phyloP scores from a whole-genome alignment of 805 yeast genomes.

The Starmerella scarabaei region DNA sequence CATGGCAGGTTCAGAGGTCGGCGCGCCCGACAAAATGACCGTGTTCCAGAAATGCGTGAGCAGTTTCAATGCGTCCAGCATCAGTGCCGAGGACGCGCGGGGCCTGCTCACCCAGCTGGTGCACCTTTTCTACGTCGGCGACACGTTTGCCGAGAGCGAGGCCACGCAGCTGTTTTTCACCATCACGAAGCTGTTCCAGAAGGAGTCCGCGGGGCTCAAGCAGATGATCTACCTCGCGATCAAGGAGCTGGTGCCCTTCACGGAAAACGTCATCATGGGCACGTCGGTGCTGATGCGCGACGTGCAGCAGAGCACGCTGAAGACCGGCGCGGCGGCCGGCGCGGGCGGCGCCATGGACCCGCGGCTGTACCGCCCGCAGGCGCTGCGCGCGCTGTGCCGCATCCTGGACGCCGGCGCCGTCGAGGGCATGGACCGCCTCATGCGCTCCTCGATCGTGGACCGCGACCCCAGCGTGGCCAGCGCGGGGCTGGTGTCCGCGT shows the following conservation, averaged over 20 bases:
- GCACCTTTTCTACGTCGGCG: slow-evolving; percentile 74
- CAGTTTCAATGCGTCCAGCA: slow-evolving; percentile 83
- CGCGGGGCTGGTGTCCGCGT: slow-evolving; percentile 87
- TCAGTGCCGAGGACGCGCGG: slow-evolving; percentile 79
- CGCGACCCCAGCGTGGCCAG: slow-evolving; percentile 75
- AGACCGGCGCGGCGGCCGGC: neutral
- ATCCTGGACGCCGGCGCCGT: slow-evolving; percentile 78
- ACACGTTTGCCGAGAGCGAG: slow-evolving; percentile 73
- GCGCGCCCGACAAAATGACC: slow-evolving; percentile 88
- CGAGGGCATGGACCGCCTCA: slow-evolving; percentile 80
- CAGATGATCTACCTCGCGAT: slow-evolving; percentile 90
- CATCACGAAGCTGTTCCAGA: slow-evolving; percentile 88
- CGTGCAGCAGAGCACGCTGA: slow-evolving; percentile 49
- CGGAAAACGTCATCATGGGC: slow-evolving; percentile 92
- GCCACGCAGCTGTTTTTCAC: slow-evolving; percentile 89
- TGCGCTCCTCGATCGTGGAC: slow-evolving; percentile 88
- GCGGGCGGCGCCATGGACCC: slow-evolving; percentile 28
- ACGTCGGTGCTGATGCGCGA: slow-evolving; percentile 97
- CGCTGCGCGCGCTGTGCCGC: slow-evolving; percentile 79
- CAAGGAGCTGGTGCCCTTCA: slow-evolving; percentile 72
- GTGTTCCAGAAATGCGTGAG: slow-evolving; percentile 90
- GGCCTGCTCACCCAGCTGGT: slow-evolving; percentile 66
- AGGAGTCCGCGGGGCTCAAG: slow-evolving; percentile 70
- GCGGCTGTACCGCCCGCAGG: slow-evolving; percentile 77
- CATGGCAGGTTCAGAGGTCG: slow-evolving; percentile 39